Evolutionary conservation across 192 early-diverging fungal genomes (phyloP), one percentile per base, ranked within the genome.

Genomic region (Endogone sp.): DNA sequence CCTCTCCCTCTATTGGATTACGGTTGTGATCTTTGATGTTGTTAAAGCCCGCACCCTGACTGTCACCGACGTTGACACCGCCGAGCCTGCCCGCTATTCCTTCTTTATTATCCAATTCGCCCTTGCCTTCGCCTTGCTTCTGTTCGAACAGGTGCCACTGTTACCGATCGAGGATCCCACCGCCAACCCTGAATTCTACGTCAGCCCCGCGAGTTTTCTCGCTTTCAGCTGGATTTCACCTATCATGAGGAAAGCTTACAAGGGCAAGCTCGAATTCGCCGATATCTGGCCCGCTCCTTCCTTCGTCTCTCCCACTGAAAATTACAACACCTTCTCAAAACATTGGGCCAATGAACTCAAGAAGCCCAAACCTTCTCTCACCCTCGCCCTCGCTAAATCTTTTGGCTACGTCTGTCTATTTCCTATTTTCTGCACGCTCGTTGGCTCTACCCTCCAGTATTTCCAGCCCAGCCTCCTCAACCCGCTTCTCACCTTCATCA

Each of bases 401-500:
- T 89, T 89, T 63, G 92, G 94, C 22, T 70, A 72, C 3, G 80
- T 80, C 9, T 94, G 91, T 72, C 71, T 79, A n/a, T 81, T 91
- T 57, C 90, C 91, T 25, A 93, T 87, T 2, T n/a, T 94, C 2
- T 90, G 93, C 79, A 97, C 94, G 75, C 76, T 85, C 4, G 24
- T 67, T 0, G 90, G 94, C 62, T 95, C 97, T 63, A 62, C 87
- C 11, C 68, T 93, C 6, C 79, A 81, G 37, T 95, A 96, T 65
- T 74, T 84, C 27, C 93, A 96, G 70, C 95, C 96, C 3, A 72
- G 85, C 21, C 87, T 95, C 54, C 79, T 98, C 37, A 75, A 81
- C 16, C 78, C 85, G 44, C 85, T 98, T 78, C 84, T 92, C 59
- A 70, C 56, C 3, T 89, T 86, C 73, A 85, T 88, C 6, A 85